phyloP scores from a whole-genome alignment of 768 basidiomycete species.

The Phallus indusiatus region DNA sequence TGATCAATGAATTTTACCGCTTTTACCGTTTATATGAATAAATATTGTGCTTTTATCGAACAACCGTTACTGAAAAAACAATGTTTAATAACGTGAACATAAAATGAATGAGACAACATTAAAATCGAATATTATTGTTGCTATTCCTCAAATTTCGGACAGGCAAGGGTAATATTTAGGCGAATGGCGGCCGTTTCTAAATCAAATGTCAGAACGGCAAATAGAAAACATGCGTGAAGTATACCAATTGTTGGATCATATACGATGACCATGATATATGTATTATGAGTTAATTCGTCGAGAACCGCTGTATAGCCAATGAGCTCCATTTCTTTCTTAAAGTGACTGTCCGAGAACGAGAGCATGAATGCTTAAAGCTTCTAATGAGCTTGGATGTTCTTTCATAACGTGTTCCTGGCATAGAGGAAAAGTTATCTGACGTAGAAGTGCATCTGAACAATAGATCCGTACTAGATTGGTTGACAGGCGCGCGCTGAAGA shows the following conservation, averaged over 20 bases:
- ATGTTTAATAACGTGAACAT: neutral
- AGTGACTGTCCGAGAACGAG: conserved; percentile 73
- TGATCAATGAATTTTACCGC: neutral
- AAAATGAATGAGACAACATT: neutral
- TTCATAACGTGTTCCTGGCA: conserved; percentile 70
- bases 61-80: neutral
- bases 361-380: conserved; percentile 87
- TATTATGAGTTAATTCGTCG: conserved; percentile 88
- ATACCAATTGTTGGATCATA: conserved; percentile 83
- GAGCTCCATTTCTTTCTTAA: conserved; percentile 81
- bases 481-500: conserved; percentile 40
- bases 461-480: conserved; percentile 13
- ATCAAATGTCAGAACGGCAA: neutral
- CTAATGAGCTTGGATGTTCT: conserved; percentile 91
- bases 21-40: neutral
- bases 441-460: conserved; percentile 12
- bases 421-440: conserved; percentile 27
- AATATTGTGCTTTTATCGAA: neutral
- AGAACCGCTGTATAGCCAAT: conserved; percentile 81
- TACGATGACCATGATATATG: conserved; percentile 83
- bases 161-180: conserved; percentile 80
- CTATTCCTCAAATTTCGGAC: conserved; percentile 82
- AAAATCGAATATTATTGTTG: conserved; percentile 26
- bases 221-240: conserved; percentile 15
- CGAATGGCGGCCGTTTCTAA: conserved; percentile 84